Conservation (phyloP, 257 asterid species). For the Solanum peruvianum region DNA sequence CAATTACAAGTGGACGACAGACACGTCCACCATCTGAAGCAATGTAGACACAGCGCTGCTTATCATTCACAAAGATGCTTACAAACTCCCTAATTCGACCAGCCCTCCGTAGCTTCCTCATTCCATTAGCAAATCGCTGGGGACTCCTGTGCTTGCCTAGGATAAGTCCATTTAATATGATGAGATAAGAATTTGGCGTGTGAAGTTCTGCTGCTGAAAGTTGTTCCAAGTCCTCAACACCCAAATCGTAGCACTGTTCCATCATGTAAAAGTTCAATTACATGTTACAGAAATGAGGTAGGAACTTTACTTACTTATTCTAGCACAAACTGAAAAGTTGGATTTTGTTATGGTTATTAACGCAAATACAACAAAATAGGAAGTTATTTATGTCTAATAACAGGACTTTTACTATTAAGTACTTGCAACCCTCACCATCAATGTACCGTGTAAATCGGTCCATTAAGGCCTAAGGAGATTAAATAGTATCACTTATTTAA, state of each 20-base stretch:
- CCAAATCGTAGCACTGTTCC: constrained; percentile 57
- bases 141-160: constrained; percentile 89
- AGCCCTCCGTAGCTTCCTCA: constrained; percentile 88
- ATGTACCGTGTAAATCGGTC: background rate
- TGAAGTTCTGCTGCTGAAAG: constrained; percentile 93
- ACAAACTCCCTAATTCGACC: constrained; percentile 85
- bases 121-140: constrained; percentile 55
- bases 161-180: constrained; percentile 77
- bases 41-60: constrained; percentile 87
- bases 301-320: background rate
- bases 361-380: background rate
- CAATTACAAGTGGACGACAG: constrained; percentile 95
- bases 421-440: background rate
- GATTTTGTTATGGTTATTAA: background rate
- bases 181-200: constrained; percentile 62
- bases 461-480: background rate
- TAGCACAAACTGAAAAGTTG: background rate
- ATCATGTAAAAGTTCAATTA: background rate
- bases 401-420: background rate
- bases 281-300: background rate
- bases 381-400: background rate
- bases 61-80: constrained; percentile 85
- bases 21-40: constrained; percentile 99
- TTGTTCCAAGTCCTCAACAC: constrained; percentile 71
- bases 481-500: background rate